Evolutionary conservation across 768 basidiomycete genomes (phyloP).

Genomic region (Boletus vinaceobasis): DNA sequence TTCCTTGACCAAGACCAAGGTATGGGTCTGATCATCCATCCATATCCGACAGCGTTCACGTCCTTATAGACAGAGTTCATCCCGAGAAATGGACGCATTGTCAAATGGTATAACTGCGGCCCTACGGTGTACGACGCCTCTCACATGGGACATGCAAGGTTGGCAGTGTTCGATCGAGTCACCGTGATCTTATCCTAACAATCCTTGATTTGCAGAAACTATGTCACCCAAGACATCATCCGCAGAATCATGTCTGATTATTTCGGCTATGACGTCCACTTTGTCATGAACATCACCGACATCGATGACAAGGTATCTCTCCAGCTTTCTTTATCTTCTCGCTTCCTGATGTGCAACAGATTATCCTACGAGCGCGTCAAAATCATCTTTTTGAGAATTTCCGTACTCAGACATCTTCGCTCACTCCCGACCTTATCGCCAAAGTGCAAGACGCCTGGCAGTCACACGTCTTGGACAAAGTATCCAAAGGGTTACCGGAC

Average conservation of each 20-base stretch:
- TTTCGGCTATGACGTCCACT: constrained; percentile 96
- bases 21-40: constrained; percentile 33
- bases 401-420: constrained; percentile 45
- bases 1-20: constrained; percentile 89
- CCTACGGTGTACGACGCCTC: constrained; percentile 98
- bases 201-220: constrained; percentile 64
- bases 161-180: background rate
- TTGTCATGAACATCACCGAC: constrained; percentile 99
- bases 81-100: constrained; percentile 60
- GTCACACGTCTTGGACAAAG: constrained; percentile 56
- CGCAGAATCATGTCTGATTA: constrained; percentile 87
- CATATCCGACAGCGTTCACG: constrained; percentile 6
- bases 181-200: background rate
- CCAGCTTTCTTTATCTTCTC: background rate
- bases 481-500: constrained; percentile 61
- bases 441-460: constrained; percentile 63
- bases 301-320: constrained; percentile 92
- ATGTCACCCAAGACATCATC: constrained; percentile 39
- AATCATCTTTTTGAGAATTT: constrained; percentile 67
- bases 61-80: constrained; percentile 67
- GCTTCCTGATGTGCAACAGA: constrained; percentile 49
- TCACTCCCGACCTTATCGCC: constrained; percentile 57
- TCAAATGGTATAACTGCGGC: constrained; percentile 99
- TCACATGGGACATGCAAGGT: constrained; percentile 99
- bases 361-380: constrained; percentile 88